Conservation (phyloP, 2,329 filamentous ascomycete species). For the Botrytis galanthina region DNA sequence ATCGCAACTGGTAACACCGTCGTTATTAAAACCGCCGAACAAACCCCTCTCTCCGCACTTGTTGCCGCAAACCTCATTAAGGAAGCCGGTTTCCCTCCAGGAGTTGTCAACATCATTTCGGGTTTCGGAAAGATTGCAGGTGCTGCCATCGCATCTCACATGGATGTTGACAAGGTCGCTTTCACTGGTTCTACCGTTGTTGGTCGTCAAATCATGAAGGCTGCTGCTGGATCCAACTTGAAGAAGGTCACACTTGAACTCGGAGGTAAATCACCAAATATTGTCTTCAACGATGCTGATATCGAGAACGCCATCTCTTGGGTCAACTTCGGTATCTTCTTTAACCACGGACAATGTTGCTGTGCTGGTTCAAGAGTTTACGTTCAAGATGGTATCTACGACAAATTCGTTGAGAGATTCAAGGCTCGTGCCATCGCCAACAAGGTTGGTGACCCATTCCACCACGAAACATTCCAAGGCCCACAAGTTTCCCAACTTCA, state of each 20-base stretch:
- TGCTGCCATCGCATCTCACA: slow-evolving; percentile 61
- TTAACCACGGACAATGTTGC: slow-evolving; percentile 45
- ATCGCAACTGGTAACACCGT: slow-evolving; percentile 59
- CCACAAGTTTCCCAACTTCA: slow-evolving; percentile 68
- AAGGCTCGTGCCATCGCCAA: slow-evolving; percentile 62
- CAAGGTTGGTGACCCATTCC: slow-evolving; percentile 67
- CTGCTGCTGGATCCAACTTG: slow-evolving; percentile 59
- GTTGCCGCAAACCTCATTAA: slow-evolving; percentile 54
- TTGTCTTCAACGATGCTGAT: slow-evolving; percentile 60
- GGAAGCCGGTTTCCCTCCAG: slow-evolving; percentile 63
- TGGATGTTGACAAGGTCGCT: slow-evolving; percentile 65
- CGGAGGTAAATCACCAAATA: slow-evolving; percentile 62
- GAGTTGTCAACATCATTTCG: slow-evolving; percentile 62
- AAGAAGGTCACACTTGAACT: slow-evolving; percentile 65
- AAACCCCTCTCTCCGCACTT: slow-evolving; percentile 58
- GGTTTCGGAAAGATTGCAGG: slow-evolving; percentile 67
- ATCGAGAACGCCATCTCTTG: slow-evolving; percentile 62
- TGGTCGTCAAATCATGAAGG: slow-evolving; percentile 63
- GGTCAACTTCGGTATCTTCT: slow-evolving; percentile 53
- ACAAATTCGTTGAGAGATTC: slow-evolving; percentile 66
- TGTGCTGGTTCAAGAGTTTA: slow-evolving; percentile 67
- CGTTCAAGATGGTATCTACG: slow-evolving; percentile 68
- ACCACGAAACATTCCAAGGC: slow-evolving; percentile 65
- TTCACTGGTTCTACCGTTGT: slow-evolving; percentile 64
- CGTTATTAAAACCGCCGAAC: slow-evolving; percentile 60